These are phyloP conservation scores for Cyanidioschyzon merolae DNA, from an alignment of 23 red algal species.

Conservation along the genomic window DNA sequence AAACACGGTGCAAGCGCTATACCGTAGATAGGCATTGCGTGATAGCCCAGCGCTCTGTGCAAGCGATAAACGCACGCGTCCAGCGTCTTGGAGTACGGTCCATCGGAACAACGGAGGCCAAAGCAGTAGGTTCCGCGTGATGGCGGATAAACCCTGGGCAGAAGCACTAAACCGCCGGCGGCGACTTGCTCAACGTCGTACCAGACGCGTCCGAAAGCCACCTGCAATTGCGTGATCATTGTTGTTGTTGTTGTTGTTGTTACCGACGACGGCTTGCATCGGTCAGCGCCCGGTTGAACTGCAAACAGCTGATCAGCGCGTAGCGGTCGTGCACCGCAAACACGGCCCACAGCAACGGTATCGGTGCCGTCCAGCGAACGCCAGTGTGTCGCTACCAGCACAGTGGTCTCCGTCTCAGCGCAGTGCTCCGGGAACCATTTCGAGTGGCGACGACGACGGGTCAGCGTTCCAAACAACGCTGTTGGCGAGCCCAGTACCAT, in stretches of 20 bases:
- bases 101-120: neutral
- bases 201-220: neutral
- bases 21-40: neutral
- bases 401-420: neutral
- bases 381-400: neutral
- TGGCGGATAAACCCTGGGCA: neutral
- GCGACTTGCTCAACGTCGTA: neutral
- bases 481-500: neutral
- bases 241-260: neutral
- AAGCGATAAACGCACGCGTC: neutral
- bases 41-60: neutral
- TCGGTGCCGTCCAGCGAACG: neutral
- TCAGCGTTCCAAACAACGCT: neutral
- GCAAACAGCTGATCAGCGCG: neutral
- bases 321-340: neutral
- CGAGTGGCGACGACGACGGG: neutral
- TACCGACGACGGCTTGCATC: neutral
- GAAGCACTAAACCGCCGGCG: neutral
- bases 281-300: neutral
- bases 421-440: neutral
- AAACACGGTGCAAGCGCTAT: neutral
- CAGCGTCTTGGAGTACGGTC: neutral
- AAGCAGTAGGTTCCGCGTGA: neutral
- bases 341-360: neutral
- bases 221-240: neutral